A percentile compares a stretch with the other conserved stretches of the same genome.
phyloP scores from a whole-genome alignment of 2,329 filamentous ascomycete species.

The Arachnopeziza araneosa region DNA sequence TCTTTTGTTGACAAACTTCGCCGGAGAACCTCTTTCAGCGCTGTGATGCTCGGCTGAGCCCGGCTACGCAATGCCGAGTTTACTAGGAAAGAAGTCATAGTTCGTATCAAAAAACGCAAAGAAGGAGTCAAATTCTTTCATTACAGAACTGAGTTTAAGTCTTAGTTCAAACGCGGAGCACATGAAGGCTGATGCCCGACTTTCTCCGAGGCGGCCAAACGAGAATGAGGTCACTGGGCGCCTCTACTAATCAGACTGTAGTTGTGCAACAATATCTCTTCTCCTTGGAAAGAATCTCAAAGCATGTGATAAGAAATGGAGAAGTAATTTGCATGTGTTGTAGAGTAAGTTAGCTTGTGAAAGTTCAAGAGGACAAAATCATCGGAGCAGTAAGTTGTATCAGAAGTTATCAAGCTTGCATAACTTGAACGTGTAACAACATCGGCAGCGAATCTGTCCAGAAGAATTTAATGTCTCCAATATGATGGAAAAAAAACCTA shows the following conservation, averaged over 20 bases:
- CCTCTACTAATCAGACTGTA: background rate
- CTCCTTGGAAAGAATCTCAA: background rate
- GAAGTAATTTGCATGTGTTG: background rate
- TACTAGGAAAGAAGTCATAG: background rate
- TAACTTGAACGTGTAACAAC: no score
- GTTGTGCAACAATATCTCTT: background rate
- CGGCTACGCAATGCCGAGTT: background rate
- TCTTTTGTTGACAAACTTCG: conserved; percentile 26
- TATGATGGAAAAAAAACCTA: no score
- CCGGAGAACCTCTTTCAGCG: conserved; percentile 11
- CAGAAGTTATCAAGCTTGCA: no score
- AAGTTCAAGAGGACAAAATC: background rate
- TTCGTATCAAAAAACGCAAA: background rate
- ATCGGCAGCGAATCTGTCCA: no score
- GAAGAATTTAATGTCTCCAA: no score
- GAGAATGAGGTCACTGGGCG: background rate
- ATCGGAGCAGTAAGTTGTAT: no score
- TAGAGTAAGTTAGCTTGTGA: background rate
- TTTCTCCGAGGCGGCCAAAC: background rate
- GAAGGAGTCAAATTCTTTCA: background rate
- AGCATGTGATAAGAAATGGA: background rate
- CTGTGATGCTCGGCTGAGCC: background rate
- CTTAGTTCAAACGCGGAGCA: background rate
- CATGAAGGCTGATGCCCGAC: background rate
- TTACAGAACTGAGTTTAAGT: background rate